Base-by-base conservation (phyloP, 345 rosid genomes). In the Garcia nutans region DNA sequence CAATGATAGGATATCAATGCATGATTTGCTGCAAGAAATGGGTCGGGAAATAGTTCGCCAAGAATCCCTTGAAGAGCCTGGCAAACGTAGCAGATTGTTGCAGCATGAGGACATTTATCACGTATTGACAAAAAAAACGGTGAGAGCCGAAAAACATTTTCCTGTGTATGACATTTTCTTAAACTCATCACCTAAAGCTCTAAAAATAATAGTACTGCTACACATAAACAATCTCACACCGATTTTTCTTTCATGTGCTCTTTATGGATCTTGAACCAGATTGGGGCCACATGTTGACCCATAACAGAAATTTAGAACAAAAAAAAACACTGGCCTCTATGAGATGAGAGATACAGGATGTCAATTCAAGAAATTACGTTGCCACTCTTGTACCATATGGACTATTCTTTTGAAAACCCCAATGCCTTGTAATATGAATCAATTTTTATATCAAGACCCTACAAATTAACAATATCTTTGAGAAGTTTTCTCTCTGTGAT, bases 51-150 rank as follows among this genome's bases (percentile, higher is more conserved):
- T 77, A 19, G 75, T 77, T 52, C 71, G 74, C n/a, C 50, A 55
- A 22, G 70, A 77, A 70, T 77, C 70, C 0, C 6, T 12, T 16
- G 70, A 61, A n/a, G 75, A 77, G 24, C 79, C 75, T 3, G 79
- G 79, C 2, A 62, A 54, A 42, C 70, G 79, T 6, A 77, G 70
- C 31, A 77, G 79, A 22, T 63, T 77, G n/a, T 77, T 68, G 70
- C 54, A 12, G 0, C 45, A 9, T 52, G 44, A 70, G 13, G 74
- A 77, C 17, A 19, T 77, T 33, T 22, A 58, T 70, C 67, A 42
- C 17, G 67, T 73, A 6, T 54, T 59, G 24, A 28, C 55, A 10
- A 26, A 61, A 58, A 72, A 60, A 45, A 71, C 65, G 19, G 63
- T 62, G 28, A 74, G 55, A 60, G 64, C 31, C 24, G n/a, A 60